Conservation (phyloP, 1,284 basidiomycete species). For the Phaffia rhodozyma region DNA sequence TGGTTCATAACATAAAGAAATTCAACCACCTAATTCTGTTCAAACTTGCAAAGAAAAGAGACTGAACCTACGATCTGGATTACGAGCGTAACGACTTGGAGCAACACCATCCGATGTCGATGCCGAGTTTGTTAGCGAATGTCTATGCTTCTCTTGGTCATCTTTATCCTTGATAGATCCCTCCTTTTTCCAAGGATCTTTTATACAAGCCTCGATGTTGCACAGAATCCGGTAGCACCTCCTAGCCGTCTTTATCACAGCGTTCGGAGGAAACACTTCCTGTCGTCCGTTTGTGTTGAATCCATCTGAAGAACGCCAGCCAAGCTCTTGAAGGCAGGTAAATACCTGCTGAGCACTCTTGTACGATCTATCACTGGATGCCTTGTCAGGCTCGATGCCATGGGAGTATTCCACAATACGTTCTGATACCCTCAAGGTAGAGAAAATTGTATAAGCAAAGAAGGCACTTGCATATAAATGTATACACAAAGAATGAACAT, state of each 20-base stretch:
- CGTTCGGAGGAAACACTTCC: neutral
- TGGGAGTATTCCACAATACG: no score
- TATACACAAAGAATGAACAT: no score
- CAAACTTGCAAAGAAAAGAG: no score
- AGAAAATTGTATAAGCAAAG: no score
- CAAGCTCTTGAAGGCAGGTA: neutral
- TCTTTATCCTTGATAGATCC: neutral
- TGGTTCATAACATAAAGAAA: no score
- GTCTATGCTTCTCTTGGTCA: neutral
- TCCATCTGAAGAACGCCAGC: neutral
- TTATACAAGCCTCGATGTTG: conserved; percentile 12
- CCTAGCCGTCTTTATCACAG: neutral
- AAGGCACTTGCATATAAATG: no score
- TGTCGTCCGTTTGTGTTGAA: neutral
- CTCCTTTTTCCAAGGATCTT: neutral
- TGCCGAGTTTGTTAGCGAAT: neutral
- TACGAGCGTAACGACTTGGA: conserved; percentile 10
- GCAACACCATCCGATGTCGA: neutral
- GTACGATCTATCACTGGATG: neutral
- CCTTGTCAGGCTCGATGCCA: neutral
- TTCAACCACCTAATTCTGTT: no score
- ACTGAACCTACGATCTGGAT: neutral
- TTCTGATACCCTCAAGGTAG: no score
- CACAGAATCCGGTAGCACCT: conserved; percentile 10
- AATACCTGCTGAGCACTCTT: neutral